A percentile compares a stretch with the other conserved stretches of the same genome.
phyloP scores from a whole-genome alignment of 2,329 filamentous ascomycete species.

The Periconia sp. region DNA sequence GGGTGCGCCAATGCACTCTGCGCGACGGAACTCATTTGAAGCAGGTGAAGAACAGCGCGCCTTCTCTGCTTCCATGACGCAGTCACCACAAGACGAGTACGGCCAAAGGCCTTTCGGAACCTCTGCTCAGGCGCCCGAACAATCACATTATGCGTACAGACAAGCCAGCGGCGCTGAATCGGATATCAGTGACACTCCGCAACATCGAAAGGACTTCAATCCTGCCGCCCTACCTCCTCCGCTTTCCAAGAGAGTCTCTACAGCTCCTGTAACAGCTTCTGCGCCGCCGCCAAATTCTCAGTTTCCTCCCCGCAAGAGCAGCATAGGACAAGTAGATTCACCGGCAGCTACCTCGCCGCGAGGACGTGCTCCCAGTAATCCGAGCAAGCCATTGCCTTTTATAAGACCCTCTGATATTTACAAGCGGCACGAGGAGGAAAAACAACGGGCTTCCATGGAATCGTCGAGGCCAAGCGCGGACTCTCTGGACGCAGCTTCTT shows the following conservation, averaged over 20 bases:
- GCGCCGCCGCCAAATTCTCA: conserved; percentile 39
- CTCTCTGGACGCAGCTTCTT: conserved; percentile 41
- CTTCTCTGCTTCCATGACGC: conserved; percentile 46
- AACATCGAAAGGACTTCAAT: conserved; percentile 53
- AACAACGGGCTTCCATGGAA: conserved; percentile 59
- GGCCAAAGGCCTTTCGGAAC: conserved; percentile 13
- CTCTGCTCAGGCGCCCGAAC: conserved; percentile 7
- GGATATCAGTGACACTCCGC: conserved; percentile 35
- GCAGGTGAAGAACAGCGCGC: conserved; percentile 55
- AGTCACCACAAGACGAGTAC: conserved; percentile 19
- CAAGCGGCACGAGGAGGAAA: conserved; percentile 69
- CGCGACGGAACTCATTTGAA: conserved; percentile 56
- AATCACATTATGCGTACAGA: conserved; percentile 12
- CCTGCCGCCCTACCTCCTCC: conserved; percentile 56
- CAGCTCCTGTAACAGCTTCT: conserved; percentile 34
- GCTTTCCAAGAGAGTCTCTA: conserved; percentile 47
- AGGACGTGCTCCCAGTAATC: conserved; percentile 31
- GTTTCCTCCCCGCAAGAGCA: conserved; percentile 65
- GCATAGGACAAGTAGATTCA: conserved; percentile 51
- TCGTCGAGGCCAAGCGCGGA: conserved; percentile 61
- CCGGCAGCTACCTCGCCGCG: conserved; percentile 25
- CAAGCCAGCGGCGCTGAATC: conserved; percentile 33
- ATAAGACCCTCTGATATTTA: conserved; percentile 78
- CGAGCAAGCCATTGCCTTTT: conserved; percentile 62
- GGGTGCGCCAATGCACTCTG: conserved; percentile 24